These are phyloP conservation scores for Aspergillus terreus DNA, from an alignment of 2,329 filamentous ascomycete genomes.

Conservation along the genomic window DNA sequence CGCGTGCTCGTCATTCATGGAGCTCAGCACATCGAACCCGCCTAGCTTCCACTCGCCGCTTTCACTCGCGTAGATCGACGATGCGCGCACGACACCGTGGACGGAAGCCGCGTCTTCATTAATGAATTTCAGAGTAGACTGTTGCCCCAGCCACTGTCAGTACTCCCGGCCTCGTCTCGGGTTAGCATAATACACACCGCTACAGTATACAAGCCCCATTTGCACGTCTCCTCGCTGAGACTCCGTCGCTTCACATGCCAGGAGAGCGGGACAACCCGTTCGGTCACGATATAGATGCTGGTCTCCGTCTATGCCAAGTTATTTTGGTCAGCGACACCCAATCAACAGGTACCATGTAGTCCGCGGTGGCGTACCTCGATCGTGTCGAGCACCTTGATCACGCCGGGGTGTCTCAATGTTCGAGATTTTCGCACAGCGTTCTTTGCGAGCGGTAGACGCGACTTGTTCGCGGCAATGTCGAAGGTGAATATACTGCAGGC, in stretches of 20 bases:
- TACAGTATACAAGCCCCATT: constrained; percentile 89
- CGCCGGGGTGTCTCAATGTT: constrained; percentile 88
- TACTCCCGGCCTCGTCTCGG: background rate
- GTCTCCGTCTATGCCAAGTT: constrained; percentile 68
- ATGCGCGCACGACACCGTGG: constrained; percentile 79
- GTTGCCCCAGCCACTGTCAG: background rate
- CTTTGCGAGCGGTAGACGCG: constrained; percentile 77
- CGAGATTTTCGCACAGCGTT: constrained; percentile 93
- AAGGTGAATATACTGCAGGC: constrained; percentile 97
- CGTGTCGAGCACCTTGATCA: constrained; percentile 90
- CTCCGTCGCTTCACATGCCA: constrained; percentile 91
- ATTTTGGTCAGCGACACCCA: no score
- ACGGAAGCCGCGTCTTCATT: constrained; percentile 90
- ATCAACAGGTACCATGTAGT: background rate
- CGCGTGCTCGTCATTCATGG: constrained; percentile 91
- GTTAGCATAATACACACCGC: constrained; percentile 54
- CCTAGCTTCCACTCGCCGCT: constrained; percentile 97
- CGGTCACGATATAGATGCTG: constrained; percentile 94
- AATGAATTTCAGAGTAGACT: constrained; percentile 83
- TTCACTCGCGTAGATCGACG: constrained; percentile 88
- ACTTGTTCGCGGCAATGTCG: constrained; percentile 76
- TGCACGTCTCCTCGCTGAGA: constrained; percentile 84
- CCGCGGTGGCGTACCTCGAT: constrained; percentile 66
- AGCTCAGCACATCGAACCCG: constrained; percentile 90
- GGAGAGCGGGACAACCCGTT: constrained; percentile 77